Evolutionary conservation across 495 filamentous ascomycete species (phyloP), one percentile per base, ranked within the genome.

Genomic region (Diplogelasinospora grovesii): DNA sequence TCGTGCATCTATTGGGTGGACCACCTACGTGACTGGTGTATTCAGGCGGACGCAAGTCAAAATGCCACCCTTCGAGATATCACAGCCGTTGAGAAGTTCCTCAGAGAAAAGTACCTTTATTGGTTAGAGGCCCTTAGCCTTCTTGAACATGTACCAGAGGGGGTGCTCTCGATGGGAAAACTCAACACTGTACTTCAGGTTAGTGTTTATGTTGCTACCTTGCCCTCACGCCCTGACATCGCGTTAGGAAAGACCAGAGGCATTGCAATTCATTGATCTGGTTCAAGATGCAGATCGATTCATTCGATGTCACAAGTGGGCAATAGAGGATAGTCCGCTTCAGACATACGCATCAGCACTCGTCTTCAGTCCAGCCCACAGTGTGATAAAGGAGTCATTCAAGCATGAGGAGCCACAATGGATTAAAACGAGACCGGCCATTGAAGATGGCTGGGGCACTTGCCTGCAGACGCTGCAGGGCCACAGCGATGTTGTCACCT

Each of bases 1-100:
- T 49, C 63, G 3, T 66, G 57, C 34, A 23, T 63, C 24, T 63
- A 56, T 39, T 70, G 61, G 66, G 45, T 59, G 39, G 48, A 63
- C 22, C 66, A 69, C 42, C 36, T 60, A 11, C 39, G 40, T 61
- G 15, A 44, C 21, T 39, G 29, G 22, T 21, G 32, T 39, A 26
- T 29, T 8, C 5, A 19, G 14, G 27, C 13, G 22, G 25, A 32
- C 10, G 20, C 29, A n/a, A 18, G 8, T 23, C 30, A 26, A 36
- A 24, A 51, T 8, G 19, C 37, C n/a, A 2, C 13, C 26, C 19
- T 63, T 3, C 25, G 32, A 21, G 39, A 62, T 33, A 24, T 45
- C 10, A 45, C 34, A 9, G 0, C 8, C 6, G 32, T 42, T 1
- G 36, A 41, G 5, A 26, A 11, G 8, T 50, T 50, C 20, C 32